Conservation (phyloP, 208 protist species). For the Crithidia brevicula region DNA sequence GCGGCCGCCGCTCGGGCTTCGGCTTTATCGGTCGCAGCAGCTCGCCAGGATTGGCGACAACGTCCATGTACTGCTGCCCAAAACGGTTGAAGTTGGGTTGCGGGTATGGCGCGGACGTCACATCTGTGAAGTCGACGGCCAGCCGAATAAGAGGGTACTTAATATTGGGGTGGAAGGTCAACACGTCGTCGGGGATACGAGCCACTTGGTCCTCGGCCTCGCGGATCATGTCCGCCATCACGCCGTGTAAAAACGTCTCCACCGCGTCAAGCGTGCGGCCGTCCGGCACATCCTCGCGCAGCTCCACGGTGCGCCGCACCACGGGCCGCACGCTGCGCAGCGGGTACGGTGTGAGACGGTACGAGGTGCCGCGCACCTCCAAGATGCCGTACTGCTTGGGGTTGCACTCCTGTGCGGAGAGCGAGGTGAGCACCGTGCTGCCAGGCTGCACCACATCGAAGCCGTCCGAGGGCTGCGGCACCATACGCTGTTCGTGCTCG, state of each 20-base stretch:
- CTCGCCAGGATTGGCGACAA: slow-evolving; percentile 85
- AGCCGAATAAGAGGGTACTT: slow-evolving; percentile 88
- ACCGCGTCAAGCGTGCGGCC: slow-evolving; percentile 83
- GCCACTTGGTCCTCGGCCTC: slow-evolving; percentile 74
- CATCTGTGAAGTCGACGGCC: slow-evolving; percentile 80
- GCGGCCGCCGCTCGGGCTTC: slow-evolving; percentile 39
- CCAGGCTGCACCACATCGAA: slow-evolving; percentile 98
- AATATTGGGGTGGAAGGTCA: slow-evolving; percentile 79
- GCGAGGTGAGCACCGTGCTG: slow-evolving; percentile 95
- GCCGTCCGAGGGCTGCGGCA: slow-evolving; percentile 71
- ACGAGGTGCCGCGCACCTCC: slow-evolving; percentile 80
- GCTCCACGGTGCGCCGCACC: slow-evolving; percentile 83
- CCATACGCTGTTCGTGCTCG: slow-evolving; percentile 98
- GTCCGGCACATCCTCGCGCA: slow-evolving; percentile 59
- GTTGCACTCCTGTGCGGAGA: slow-evolving; percentile 94
- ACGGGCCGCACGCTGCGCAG: slow-evolving; percentile 95
- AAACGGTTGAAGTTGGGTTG: slow-evolving; percentile 90
- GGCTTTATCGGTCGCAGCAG: slow-evolving; percentile 77
- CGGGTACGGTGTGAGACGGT: slow-evolving; percentile 86
- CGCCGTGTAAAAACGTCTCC: slow-evolving; percentile 73
- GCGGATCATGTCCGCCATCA: slow-evolving; percentile 83
- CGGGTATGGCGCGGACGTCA: slow-evolving; percentile 76
- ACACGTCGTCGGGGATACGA: slow-evolving; percentile 78
- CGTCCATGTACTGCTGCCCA: slow-evolving; percentile 90
- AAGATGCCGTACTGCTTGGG: slow-evolving; percentile 94